Percentiles rank a stretch among this genome's conserved stretches.
Conservation (phyloP, 1,284 basidiomycete genomes). For the Heimioporus retisporus region DNA sequence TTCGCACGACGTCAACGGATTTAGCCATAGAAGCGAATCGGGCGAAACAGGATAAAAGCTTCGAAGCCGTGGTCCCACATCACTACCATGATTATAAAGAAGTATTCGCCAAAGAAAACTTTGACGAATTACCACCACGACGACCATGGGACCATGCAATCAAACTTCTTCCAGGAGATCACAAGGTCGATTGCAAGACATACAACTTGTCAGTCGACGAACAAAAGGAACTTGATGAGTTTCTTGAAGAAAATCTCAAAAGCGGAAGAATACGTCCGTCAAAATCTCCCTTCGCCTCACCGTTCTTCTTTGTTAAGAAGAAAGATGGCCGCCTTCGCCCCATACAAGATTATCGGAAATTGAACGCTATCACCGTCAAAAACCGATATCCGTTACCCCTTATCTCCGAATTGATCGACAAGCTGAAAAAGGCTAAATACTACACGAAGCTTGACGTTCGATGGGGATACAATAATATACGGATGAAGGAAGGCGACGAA, state of each 20-base stretch:
- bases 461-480: neutral
- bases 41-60: neutral
- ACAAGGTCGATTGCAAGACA: neutral
- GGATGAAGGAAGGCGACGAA: neutral
- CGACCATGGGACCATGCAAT: constrained; percentile 1
- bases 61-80: neutral
- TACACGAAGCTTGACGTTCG: neutral
- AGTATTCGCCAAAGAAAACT: neutral
- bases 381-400: no score
- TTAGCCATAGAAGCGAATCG: neutral
- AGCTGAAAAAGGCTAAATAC: neutral
- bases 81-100: neutral
- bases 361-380: no score
- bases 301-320: no score
- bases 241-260: neutral
- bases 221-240: neutral
- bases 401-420: neutral
- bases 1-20: neutral
- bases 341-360: no score
- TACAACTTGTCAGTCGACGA: neutral
- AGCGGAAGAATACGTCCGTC: neutral
- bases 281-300: neutral
- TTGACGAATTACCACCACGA: neutral
- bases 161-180: neutral
- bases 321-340: no score